Conservation (phyloP, 2,329 filamentous ascomycete species). For the Amauroascus verrucosus region DNA sequence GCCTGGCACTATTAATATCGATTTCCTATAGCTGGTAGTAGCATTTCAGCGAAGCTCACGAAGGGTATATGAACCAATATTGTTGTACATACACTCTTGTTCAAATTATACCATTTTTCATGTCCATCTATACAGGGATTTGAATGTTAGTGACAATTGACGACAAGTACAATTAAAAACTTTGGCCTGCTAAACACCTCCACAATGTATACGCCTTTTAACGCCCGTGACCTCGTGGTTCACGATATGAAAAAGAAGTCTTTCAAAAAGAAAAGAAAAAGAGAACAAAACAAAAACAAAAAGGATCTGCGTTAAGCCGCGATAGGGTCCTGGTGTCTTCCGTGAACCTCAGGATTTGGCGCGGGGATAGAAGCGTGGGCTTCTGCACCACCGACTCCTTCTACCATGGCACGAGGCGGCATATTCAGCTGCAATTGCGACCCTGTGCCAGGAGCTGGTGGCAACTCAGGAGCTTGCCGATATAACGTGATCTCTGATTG, state of each 20-base stretch:
- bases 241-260: not conserved
- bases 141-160: too few species aligned
- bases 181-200: not conserved
- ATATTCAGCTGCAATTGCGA: constrained; percentile 3
- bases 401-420: not conserved
- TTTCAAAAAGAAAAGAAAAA: not conserved
- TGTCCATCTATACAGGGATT: too few species aligned
- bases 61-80: too few species aligned
- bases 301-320: not conserved
- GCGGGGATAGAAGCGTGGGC: not conserved
- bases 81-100: too few species aligned
- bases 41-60: too few species aligned
- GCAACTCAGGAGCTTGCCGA: constrained; percentile 52
- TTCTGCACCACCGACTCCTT: not conserved
- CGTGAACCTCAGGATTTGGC: not conserved
- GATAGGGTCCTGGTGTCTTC: not conserved
- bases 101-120: too few species aligned
- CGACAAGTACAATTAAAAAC: too few species aligned
- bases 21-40: too few species aligned
- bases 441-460: not conserved
- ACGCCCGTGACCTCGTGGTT: not conserved
- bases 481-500: constrained; percentile 97
- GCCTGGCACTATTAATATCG: too few species aligned
- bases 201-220: too few species aligned
- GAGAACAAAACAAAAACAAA: not conserved